Conservation (phyloP, 2,329 filamentous ascomycete genomes). For the Fusarium sp. region DNA sequence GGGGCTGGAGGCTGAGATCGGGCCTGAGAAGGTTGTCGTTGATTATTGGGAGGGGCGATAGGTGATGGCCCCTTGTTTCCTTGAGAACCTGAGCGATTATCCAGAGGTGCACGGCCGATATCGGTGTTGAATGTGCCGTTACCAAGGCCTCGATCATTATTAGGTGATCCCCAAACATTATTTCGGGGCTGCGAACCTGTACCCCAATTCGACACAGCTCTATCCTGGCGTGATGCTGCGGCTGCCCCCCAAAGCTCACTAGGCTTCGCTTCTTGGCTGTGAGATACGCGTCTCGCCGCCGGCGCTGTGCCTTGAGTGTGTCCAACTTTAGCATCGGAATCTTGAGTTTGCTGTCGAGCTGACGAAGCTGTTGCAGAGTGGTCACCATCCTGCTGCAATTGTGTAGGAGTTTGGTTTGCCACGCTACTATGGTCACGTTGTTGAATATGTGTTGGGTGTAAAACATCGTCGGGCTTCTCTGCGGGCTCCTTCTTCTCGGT, state of each 20-base stretch:
- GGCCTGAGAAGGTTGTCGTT: conserved; percentile 38
- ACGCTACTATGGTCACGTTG: conserved; percentile 40
- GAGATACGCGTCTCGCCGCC: conserved; percentile 42
- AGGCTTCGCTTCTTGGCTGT: conserved; percentile 46
- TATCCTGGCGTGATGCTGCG: conserved; percentile 53
- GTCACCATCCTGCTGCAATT: conserved; percentile 31
- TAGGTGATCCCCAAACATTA: conserved; percentile 80
- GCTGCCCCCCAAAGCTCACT: conserved; percentile 50
- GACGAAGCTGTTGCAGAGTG: not conserved
- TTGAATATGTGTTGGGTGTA: conserved; percentile 47
- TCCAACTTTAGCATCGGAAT: conserved; percentile 17
- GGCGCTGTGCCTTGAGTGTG: conserved; percentile 24
- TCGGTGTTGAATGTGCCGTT: conserved; percentile 79
- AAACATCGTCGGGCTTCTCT: conserved; percentile 51
- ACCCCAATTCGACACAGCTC: conserved; percentile 59
- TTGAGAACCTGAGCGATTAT: conserved; percentile 48
- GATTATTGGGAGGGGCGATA: conserved; percentile 49
- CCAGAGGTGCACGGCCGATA: conserved; percentile 55
- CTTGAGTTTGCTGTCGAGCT: conserved; percentile 14
- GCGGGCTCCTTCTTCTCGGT: conserved; percentile 60
- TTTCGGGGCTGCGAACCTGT: conserved; percentile 60
- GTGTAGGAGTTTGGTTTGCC: conserved; percentile 13
- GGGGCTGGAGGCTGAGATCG: conserved; percentile 44
- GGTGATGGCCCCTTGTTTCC: conserved; percentile 55
- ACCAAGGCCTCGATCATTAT: conserved; percentile 74